A percentile compares a stretch with the other conserved stretches of the same genome.
Evolutionary conservation across 768 basidiomycete species (phyloP).

Genomic region (Suillus weaverae): DNA sequence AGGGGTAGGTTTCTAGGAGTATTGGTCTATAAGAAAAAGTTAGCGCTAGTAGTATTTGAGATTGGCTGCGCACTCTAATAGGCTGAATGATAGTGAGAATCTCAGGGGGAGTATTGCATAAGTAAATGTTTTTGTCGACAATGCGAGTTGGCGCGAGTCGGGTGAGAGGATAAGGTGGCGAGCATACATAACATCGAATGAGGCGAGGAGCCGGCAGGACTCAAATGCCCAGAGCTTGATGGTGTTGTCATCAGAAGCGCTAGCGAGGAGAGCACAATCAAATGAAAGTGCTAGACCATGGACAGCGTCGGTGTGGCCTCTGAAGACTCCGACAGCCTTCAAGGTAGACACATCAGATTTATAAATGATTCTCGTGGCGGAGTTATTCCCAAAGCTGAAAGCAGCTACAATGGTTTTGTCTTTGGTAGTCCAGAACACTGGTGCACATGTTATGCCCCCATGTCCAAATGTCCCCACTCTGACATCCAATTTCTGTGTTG

Average conservation of each 20-base stretch:
- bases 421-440: background rate
- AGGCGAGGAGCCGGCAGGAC: background rate
- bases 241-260: background rate
- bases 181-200: background rate
- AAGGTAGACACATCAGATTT: background rate
- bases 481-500: background rate
- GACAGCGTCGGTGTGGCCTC: too few relatives aligned
- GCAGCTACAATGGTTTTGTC: background rate
- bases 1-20: too few relatives aligned
- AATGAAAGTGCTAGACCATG: background rate
- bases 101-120: background rate
- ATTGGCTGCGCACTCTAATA: background rate
- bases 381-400: too few relatives aligned
- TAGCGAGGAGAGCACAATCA: background rate
- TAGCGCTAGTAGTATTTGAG: background rate
- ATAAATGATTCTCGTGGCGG: too few relatives aligned
- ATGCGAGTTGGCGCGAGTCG: background rate
- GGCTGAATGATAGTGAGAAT: background rate
- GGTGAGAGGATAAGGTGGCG: background rate
- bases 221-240: background rate
- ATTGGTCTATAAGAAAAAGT: background rate
- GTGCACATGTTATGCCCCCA: too few relatives aligned
- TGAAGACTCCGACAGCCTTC: too few relatives aligned
- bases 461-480: too few relatives aligned
- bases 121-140: too few relatives aligned